Percentiles rank a stretch among this genome's conserved stretches.
Evolutionary conservation across 2,329 filamentous ascomycete species (phyloP).

Genomic region (Kalmusia sp.): DNA sequence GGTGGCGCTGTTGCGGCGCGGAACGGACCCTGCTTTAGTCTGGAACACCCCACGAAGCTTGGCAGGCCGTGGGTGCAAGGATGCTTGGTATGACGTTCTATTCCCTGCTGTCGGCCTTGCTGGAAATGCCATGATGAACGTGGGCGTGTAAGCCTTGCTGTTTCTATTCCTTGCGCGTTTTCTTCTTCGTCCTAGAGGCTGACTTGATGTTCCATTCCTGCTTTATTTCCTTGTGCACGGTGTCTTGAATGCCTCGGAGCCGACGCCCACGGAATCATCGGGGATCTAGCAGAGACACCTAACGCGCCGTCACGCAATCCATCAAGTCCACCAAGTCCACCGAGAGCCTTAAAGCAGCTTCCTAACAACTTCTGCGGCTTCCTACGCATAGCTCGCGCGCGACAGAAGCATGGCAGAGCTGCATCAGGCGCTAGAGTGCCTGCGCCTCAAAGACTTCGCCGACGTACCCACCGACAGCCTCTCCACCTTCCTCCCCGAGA

Average conservation of each 20-base stretch:
- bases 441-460: constrained; percentile 53
- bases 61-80: not conserved
- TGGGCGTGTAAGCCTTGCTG: constrained; percentile 2
- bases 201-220: not conserved
- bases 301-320: not conserved
- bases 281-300: constrained; percentile 4
- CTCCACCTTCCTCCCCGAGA: constrained; percentile 46
- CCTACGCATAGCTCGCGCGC: not conserved
- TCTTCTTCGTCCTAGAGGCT: too few species aligned
- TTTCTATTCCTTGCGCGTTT: not conserved
- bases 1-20: not conserved
- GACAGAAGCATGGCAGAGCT: constrained; percentile 42
- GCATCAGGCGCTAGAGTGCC: constrained; percentile 53
- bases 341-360: not conserved
- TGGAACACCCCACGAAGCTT: not conserved
- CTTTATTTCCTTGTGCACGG: not conserved
- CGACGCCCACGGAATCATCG: not conserved
- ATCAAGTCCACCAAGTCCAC: not conserved
- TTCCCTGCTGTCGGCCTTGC: not conserved
- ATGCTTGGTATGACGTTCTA: constrained; percentile 6
- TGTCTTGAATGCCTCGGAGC: not conserved
- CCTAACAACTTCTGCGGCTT: not conserved
- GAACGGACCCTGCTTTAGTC: not conserved
- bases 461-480: constrained; percentile 54
- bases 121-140: not conserved